These are phyloP conservation scores for Brettanomyces bruxellensis DNA, from an alignment of 805 yeast genomes.

Conservation along the genomic window DNA sequence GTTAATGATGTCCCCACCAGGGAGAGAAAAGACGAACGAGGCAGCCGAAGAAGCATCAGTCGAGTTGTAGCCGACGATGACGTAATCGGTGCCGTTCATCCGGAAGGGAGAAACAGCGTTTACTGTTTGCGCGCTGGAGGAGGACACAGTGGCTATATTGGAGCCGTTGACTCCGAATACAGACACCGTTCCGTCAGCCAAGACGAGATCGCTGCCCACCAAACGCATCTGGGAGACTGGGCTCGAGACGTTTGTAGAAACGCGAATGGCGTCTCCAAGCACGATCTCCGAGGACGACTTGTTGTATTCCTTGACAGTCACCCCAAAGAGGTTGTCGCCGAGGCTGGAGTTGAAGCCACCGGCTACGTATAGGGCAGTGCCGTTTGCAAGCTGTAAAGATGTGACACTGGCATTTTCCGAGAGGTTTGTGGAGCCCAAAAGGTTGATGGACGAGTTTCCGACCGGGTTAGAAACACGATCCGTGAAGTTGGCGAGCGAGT, in stretches of 20 bases:
- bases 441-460: constrained; percentile 41
- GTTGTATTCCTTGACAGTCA: constrained; percentile 19
- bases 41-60: constrained; percentile 4
- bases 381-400: constrained; percentile 20
- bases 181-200: constrained; percentile 30
- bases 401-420: constrained; percentile 33
- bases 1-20: constrained; percentile 28
- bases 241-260: constrained; percentile 33
- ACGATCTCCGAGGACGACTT: constrained; percentile 7
- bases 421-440: constrained; percentile 26
- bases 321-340: constrained; percentile 30
- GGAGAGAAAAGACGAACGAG: constrained; percentile 24
- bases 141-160: too few relatives aligned
- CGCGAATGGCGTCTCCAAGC: constrained; percentile 3
- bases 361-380: constrained; percentile 32
- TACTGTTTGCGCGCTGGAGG: too few relatives aligned
- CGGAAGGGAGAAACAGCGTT: constrained; percentile 11
- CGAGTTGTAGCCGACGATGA: constrained; percentile 27
- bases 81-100: constrained; percentile 31
- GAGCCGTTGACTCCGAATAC: too few relatives aligned
- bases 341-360: constrained; percentile 36
- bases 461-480: constrained; percentile 21
- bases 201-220: constrained; percentile 27
- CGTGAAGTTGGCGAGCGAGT: constrained; percentile 60
- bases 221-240: constrained; percentile 21